These are phyloP conservation scores for Erucastrum elatum DNA, from an alignment of 345 rosid species.

Conservation along the genomic window DNA sequence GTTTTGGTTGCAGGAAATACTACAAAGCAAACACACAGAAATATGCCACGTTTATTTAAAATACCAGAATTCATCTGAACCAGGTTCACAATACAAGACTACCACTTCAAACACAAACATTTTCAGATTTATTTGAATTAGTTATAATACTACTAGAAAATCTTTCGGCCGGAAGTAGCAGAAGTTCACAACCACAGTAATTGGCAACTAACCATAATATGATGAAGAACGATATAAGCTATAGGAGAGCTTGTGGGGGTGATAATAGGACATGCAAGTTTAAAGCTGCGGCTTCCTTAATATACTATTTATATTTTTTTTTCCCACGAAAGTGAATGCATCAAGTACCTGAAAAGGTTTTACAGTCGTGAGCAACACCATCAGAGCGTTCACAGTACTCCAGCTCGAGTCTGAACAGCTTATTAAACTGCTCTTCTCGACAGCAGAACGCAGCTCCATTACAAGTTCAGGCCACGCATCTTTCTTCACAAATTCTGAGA, in stretches of 20 bases:
- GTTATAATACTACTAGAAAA: neutral
- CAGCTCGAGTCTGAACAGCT: conserved; percentile 45
- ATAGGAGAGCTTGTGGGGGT: too few species aligned
- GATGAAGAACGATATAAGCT: neutral
- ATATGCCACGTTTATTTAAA: neutral
- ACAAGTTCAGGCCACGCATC: conserved; percentile 83
- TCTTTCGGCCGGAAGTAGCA: conserved; percentile 17
- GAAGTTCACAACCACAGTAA: neutral
- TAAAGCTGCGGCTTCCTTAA: conserved; percentile 1
- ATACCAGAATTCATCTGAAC: neutral
- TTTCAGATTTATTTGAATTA: neutral
- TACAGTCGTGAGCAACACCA: conserved; percentile 61
- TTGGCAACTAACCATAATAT: neutral
- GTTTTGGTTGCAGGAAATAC: conserved; percentile 85
- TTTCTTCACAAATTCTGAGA: conserved; percentile 65
- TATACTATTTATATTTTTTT: neutral
- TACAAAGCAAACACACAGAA: conserved; percentile 39
- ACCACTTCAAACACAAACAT: conserved; percentile 15
- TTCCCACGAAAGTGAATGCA: conserved; percentile 3
- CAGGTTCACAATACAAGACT: conserved; percentile 5
- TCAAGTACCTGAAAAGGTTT: conserved; percentile 78
- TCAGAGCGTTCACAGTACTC: conserved; percentile 60
- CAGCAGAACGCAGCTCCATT: conserved; percentile 57
- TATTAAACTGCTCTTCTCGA: conserved; percentile 58
- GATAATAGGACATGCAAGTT: neutral